A percentile compares a stretch with the other conserved stretches of the same genome.
These are phyloP conservation scores for Neurospora sp. DNA, from an alignment of 495 filamentous ascomycete genomes.

Conservation along the genomic window DNA sequence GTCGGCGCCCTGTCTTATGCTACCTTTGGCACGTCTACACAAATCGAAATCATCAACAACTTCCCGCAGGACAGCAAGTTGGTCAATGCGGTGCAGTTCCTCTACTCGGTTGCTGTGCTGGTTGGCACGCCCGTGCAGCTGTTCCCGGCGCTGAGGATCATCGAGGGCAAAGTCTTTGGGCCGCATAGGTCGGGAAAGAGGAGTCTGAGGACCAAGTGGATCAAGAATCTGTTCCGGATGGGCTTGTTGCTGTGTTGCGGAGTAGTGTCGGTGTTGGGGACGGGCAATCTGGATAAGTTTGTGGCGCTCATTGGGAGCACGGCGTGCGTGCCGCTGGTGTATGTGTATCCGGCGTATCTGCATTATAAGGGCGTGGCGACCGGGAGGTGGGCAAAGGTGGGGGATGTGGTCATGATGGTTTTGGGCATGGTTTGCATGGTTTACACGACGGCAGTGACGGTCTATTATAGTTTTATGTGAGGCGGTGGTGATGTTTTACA, in stretches of 20 bases:
- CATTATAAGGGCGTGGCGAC: slow-evolving; percentile 51
- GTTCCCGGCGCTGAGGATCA: slow-evolving; percentile 52
- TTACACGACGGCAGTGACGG: slow-evolving; percentile 50
- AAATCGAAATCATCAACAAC: slow-evolving; percentile 55
- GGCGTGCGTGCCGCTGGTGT: slow-evolving; percentile 77
- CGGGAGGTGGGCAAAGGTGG: slow-evolving; percentile 32
- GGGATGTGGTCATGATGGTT: slow-evolving; percentile 45
- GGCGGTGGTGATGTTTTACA: neutral
- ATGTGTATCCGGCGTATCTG: slow-evolving; percentile 74
- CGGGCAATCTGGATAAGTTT: slow-evolving; percentile 53
- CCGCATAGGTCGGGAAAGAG: slow-evolving; percentile 44
- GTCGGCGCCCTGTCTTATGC: slow-evolving; percentile 56
- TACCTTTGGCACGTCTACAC: slow-evolving; percentile 47
- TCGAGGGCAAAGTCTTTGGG: slow-evolving; percentile 46
- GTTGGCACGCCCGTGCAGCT: slow-evolving; percentile 54
- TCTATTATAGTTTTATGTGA: slow-evolving; percentile 31
- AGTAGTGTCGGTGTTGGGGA: slow-evolving; percentile 41
- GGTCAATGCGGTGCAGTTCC: slow-evolving; percentile 55
- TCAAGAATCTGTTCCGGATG: slow-evolving; percentile 51
- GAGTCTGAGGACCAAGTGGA: slow-evolving; percentile 48
- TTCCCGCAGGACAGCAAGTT: slow-evolving; percentile 51
- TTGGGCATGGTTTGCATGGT: slow-evolving; percentile 50
- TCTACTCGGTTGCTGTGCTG: slow-evolving; percentile 54
- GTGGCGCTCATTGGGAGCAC: slow-evolving; percentile 53
- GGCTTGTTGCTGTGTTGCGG: slow-evolving; percentile 39